Evolutionary conservation across 1,284 basidiomycete species (phyloP), one percentile per base, ranked within the genome.

Genomic region (Hortiboletus rubellus): DNA sequence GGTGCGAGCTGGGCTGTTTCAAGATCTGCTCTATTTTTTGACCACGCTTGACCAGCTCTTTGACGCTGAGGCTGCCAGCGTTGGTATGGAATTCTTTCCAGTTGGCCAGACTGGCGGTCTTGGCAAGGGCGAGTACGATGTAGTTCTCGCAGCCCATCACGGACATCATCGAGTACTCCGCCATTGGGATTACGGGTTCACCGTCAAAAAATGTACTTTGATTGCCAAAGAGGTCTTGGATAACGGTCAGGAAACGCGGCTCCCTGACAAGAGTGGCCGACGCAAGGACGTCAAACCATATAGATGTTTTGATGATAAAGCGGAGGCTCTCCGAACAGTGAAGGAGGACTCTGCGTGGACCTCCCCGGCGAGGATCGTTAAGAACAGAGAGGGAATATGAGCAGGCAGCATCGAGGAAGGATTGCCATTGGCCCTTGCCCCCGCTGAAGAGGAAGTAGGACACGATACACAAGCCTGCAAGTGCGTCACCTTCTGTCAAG

Each of bases 221-320:
- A 54, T 76, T 73, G 43, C 69, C 70, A 68, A 86, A 90, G 44
- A 92, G 74, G 14, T 73, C 70, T 36, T 81, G 76, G 65, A 91
- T 87, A 36, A 80, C 76, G 1, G 69, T 49, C 30, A 88, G 70
- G 68, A 92, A 85, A 41, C 76, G 72, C 9, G 90, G 89, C 3
- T 75, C 66, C 59, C 79, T 66, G 60, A 82, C 77, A 27, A 82
- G 83, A 8, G 89, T 90, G 43, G 90, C 81, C 1, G 86, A 83
- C 7, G 88, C 88, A 43, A 92, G 78, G 41, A 92, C 89, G 70
- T 93, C 91, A 66, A 91, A 91, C 91, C 91, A 92, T 59, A 93
- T 85, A 41, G 89, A 84, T 27, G 89, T 88, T 70, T 89, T 89
- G 71, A 92, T 80, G 63, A 92, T 85, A 70, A 91, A 91, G 37